These are phyloP conservation scores for Fraxinus anomala DNA, from an alignment of 257 asterid genomes.

Conservation along the genomic window DNA sequence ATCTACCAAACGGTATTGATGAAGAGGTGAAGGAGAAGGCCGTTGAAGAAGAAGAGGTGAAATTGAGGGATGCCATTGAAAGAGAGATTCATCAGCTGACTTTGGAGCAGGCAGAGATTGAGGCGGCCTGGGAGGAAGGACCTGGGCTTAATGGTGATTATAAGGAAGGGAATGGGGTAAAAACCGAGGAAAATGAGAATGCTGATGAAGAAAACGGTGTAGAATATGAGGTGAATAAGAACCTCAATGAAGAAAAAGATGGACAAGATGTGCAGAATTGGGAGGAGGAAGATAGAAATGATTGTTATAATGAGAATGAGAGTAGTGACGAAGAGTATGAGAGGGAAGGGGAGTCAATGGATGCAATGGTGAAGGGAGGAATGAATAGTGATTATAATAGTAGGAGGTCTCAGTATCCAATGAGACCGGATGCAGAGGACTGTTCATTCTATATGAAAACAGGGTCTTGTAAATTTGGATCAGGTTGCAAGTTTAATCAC, in stretches of 20 bases:
- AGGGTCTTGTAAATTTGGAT: slow-evolving; percentile 82
- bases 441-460: slow-evolving; percentile 74
- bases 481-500: slow-evolving; percentile 87
- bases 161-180: slow-evolving; percentile 18
- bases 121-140: slow-evolving; percentile 22
- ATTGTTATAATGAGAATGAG: slow-evolving; percentile 12
- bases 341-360: slow-evolving; percentile 27
- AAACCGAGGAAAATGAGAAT: slow-evolving; percentile 14
- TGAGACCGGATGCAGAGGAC: slow-evolving; percentile 88
- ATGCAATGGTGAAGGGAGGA: slow-evolving; percentile 17
- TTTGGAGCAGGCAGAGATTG: slow-evolving; percentile 42
- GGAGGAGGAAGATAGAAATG: slow-evolving; percentile 22
- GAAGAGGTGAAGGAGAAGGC: slow-evolving; percentile 27
- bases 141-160: not conserved
- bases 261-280: slow-evolving; percentile 21
- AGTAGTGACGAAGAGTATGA: slow-evolving; percentile 8
- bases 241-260: slow-evolving; percentile 18
- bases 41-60: slow-evolving; percentile 37
- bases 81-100: slow-evolving; percentile 43
- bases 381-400: slow-evolving; percentile 22
- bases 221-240: slow-evolving; percentile 13
- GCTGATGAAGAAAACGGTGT: slow-evolving; percentile 1
- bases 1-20: slow-evolving; percentile 27
- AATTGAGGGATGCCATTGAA: slow-evolving; percentile 38
- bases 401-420: slow-evolving; percentile 55